phyloP scores from a whole-genome alignment of 2,329 filamentous ascomycete species.

The Fusarium nematophilum region DNA sequence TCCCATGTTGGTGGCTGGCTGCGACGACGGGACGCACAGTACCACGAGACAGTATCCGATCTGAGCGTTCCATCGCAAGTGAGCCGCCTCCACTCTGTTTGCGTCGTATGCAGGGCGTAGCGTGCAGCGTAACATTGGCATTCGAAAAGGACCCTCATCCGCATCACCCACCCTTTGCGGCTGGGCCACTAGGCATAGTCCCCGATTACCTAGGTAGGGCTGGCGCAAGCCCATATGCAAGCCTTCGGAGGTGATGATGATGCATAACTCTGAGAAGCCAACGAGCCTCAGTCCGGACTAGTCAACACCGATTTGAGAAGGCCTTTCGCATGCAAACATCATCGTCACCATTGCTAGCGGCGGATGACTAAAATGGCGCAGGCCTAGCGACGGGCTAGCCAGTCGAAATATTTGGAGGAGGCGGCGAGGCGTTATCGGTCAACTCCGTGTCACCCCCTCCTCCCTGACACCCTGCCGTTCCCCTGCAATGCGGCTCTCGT shows the following conservation, averaged over 20 bases:
- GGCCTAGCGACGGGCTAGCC: no score
- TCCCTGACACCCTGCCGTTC: neutral
- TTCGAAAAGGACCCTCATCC: neutral
- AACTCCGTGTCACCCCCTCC: neutral
- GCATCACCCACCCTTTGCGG: neutral
- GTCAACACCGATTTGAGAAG: neutral
- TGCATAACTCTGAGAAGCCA: neutral
- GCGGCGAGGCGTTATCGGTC: no score
- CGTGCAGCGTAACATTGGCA: neutral
- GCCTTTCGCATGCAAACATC: neutral
- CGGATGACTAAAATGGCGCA: no score
- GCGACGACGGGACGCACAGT: neutral
- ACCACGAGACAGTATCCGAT: conserved; percentile 4
- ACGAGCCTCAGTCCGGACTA: neutral
- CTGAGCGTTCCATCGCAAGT: neutral
- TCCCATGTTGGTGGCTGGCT: neutral
- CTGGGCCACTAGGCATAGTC: neutral
- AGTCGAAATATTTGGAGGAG: neutral
- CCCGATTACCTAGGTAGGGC: no score
- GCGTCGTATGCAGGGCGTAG: neutral
- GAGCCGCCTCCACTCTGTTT: neutral
- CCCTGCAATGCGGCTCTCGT: neutral
- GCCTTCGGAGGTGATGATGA: neutral
- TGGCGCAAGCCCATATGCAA: neutral
- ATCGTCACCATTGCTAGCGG: neutral